phyloP scores from a whole-genome alignment of 768 basidiomycete species.

The Trametes cingulata region DNA sequence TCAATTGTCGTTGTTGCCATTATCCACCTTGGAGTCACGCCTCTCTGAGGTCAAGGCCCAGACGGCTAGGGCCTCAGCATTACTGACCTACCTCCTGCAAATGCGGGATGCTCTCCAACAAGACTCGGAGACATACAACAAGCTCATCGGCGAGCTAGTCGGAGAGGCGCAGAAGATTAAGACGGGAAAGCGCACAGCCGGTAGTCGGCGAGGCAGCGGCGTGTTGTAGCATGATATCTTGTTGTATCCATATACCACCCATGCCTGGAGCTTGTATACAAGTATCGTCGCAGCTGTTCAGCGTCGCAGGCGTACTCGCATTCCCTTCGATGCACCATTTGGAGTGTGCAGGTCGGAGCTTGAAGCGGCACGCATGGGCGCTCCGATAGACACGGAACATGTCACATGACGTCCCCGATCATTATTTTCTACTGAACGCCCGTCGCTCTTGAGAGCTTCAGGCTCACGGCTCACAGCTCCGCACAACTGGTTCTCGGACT shows the following conservation, averaged over 20 bases:
- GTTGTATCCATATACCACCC: constrained; percentile 8
- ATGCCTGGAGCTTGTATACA: too few species aligned
- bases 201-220: constrained; percentile 37
- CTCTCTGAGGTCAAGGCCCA: constrained; percentile 68
- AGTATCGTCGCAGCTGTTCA: too few species aligned
- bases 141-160: constrained; percentile 89
- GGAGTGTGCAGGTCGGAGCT: too few species aligned
- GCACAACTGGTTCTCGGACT: background rate
- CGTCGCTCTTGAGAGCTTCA: background rate
- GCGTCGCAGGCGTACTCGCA: too few species aligned
- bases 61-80: constrained; percentile 71
- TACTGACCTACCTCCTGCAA: constrained; percentile 83
- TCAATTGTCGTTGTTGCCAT: constrained; percentile 67
- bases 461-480: background rate
- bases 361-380: background rate
- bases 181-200: constrained; percentile 49
- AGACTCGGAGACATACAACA: constrained; percentile 88
- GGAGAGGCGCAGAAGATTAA: constrained; percentile 87
- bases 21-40: constrained; percentile 63
- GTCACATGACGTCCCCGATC: constrained; percentile 16
- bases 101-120: constrained; percentile 79
- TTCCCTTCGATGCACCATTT: too few species aligned
- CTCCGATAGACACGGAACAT: background rate
- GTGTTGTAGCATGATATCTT: constrained; percentile 24
- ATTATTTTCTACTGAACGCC: constrained; percentile 19